phyloP scores from a whole-genome alignment of 140 eudicot genomes.

The Stevia rebaudiana region DNA sequence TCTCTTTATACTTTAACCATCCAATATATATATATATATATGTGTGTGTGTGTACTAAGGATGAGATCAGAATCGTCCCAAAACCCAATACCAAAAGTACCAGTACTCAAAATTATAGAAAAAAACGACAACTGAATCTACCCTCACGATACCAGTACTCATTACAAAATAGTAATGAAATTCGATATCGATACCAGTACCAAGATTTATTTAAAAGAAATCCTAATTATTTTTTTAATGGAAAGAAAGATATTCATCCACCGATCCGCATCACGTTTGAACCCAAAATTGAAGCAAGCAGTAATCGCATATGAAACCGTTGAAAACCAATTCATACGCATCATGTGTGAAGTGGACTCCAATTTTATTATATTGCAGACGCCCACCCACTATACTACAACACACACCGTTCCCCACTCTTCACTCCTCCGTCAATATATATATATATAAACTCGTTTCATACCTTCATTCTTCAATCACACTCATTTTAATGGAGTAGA shows the following conservation, averaged over 20 bases:
- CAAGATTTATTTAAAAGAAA: too few species aligned
- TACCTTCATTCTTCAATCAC: constrained; percentile 10
- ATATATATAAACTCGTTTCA: too few species aligned
- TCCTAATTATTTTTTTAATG: not conserved
- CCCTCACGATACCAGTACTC: too few species aligned
- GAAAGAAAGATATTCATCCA: not conserved
- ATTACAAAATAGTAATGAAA: too few species aligned
- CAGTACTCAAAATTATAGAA: too few species aligned
- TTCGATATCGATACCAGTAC: too few species aligned
- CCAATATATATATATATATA: too few species aligned
- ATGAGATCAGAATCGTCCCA: too few species aligned
- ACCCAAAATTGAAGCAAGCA: constrained; percentile 1
- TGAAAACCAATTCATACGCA: constrained; percentile 20
- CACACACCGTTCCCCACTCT: constrained; percentile 25
- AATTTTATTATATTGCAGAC: constrained; percentile 13
- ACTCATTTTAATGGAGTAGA: constrained; percentile 10
- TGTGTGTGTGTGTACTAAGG: too few species aligned
- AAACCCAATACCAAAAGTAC: too few species aligned
- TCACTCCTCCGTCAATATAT: constrained; percentile 29
- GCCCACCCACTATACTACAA: not conserved
- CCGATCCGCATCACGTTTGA: constrained; percentile 11
- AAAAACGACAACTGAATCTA: too few species aligned
- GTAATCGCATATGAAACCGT: constrained; percentile 9
- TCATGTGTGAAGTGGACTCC: constrained; percentile 34
- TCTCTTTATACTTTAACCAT: too few species aligned